These are phyloP conservation scores for Rhododendron ferrugineum DNA, from an alignment of 148 eudicot genomes.

Conservation along the genomic window DNA sequence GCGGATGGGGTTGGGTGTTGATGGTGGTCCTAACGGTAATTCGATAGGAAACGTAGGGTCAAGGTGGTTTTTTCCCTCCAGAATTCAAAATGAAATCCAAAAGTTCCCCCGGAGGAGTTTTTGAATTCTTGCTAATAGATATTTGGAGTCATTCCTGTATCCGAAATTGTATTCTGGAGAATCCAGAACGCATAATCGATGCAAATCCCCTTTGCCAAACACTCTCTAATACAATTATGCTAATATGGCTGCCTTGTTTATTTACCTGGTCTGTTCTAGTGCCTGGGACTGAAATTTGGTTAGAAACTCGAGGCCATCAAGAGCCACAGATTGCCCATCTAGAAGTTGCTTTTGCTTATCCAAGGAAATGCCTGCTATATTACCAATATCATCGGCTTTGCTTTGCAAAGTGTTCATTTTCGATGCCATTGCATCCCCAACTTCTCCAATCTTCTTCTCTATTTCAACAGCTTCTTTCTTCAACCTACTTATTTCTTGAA, in stretches of 20 bases:
- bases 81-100: background rate
- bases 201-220: background rate
- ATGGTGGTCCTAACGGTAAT: background rate
- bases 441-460: conserved; percentile 46
- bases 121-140: background rate
- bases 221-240: background rate
- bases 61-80: background rate
- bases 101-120: background rate
- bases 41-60: background rate
- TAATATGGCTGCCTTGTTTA: background rate
- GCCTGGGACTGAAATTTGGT: conserved; percentile 54
- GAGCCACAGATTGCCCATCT: conserved; percentile 53
- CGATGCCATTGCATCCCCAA: conserved; percentile 50
- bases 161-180: background rate
- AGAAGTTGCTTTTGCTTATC: conserved; percentile 73
- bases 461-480: conserved; percentile 48
- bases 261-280: conserved; percentile 77
- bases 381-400: conserved; percentile 67
- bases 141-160: background rate
- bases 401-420: conserved; percentile 54
- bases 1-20: background rate
- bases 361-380: conserved; percentile 45
- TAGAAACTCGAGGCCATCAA: conserved; percentile 57
- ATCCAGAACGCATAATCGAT: background rate
- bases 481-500: conserved; percentile 37